Percentiles rank a stretch among this genome's conserved stretches.
phyloP scores from a whole-genome alignment of 169 alveolate species.

The Plasmodium relictum region DNA sequence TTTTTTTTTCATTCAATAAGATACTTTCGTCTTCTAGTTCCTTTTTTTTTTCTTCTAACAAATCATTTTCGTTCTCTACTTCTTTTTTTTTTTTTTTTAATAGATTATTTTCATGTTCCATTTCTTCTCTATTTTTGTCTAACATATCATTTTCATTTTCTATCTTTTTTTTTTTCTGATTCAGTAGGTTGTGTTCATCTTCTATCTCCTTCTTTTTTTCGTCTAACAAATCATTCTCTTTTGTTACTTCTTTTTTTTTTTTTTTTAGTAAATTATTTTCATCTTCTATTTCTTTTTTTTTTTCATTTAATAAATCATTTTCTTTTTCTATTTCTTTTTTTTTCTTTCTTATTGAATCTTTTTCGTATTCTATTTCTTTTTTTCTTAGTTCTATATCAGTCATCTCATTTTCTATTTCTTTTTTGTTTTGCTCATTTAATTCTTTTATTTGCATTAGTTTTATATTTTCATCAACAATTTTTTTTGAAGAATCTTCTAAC shows the following conservation, averaged over 20 bases:
- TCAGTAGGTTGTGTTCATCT: background rate
- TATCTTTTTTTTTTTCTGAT: background rate
- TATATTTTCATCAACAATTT: conserved; percentile 34
- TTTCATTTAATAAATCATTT: background rate
- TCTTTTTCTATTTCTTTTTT: conserved; percentile 37
- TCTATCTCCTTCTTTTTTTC: conserved; percentile 12
- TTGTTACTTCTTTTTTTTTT: conserved; percentile 7
- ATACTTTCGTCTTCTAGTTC: background rate
- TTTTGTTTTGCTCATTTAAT: conserved; percentile 42
- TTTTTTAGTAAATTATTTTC: background rate
- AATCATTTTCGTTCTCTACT: background rate
- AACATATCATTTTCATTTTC: background rate
- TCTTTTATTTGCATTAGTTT: conserved; percentile 21
- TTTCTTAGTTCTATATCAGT: conserved; percentile 8
- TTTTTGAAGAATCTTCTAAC: conserved; percentile 47
- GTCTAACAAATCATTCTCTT: background rate
- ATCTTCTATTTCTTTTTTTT: conserved; percentile 24
- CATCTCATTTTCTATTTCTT: conserved; percentile 52
- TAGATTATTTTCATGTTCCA: background rate
- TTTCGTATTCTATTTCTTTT: conserved; percentile 25
- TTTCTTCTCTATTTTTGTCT: background rate
- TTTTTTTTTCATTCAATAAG: conserved; percentile 3
- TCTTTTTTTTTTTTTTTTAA: background rate
- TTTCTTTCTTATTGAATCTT: conserved; percentile 14
- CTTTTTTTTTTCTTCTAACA: conserved; percentile 9